Percentiles rank a stretch among this genome's conserved stretches.
Conservation (phyloP, 305 asterid genomes). For the Fraxinus baroniana region DNA sequence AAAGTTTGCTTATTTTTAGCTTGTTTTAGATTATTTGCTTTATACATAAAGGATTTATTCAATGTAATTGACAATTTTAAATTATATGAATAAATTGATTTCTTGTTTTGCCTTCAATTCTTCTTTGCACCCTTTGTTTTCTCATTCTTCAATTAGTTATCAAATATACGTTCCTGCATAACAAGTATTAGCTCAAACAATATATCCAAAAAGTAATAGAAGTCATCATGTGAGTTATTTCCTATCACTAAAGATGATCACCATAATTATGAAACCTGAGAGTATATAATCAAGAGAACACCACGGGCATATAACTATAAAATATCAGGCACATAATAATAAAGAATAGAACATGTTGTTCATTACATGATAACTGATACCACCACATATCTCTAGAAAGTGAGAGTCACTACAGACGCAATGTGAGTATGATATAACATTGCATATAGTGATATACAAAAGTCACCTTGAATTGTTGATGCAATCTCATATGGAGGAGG, state of each 20-base stretch:
- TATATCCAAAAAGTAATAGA: background rate
- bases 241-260: background rate
- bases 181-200: background rate
- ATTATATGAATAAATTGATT: background rate
- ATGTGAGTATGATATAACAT: background rate
- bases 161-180: background rate
- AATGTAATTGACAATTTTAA: too few relatives aligned
- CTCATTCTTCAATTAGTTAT: too few relatives aligned
- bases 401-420: background rate
- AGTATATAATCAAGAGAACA: background rate
- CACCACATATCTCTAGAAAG: background rate
- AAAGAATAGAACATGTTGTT: background rate
- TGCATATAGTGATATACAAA: background rate
- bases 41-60: too few relatives aligned
- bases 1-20: background rate
- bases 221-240: background rate
- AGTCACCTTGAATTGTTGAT: conserved; percentile 69
- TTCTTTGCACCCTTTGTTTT: background rate
- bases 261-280: background rate
- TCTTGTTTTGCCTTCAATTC: background rate
- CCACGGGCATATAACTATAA: background rate
- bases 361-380: background rate
- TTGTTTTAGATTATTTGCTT: too few relatives aligned
- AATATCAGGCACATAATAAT: background rate
- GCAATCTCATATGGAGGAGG: conserved; percentile 95